A percentile compares a stretch with the other conserved stretches of the same genome.
Conservation (phyloP, 2,329 filamentous ascomycete genomes). For the Aaosphaeria pasadenensis region DNA sequence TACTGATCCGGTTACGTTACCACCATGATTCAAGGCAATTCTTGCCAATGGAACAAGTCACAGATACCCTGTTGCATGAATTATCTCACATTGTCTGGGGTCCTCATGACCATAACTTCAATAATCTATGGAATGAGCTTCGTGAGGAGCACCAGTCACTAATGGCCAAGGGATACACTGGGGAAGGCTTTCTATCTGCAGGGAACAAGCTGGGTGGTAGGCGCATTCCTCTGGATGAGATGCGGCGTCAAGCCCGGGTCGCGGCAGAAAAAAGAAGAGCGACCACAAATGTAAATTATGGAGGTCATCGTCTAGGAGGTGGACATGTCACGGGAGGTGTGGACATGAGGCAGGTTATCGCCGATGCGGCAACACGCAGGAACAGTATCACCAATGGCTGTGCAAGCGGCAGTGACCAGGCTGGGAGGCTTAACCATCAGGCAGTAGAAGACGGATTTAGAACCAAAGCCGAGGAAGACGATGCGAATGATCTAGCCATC, state of each 20-base stretch:
- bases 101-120: slow-evolving; percentile 78
- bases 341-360: slow-evolving; percentile 71
- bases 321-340: slow-evolving; percentile 54
- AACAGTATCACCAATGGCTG: slow-evolving; percentile 71
- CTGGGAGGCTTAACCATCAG: slow-evolving; percentile 64
- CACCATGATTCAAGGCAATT: slow-evolving; percentile 73
- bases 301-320: slow-evolving; percentile 72
- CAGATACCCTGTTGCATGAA: slow-evolving; percentile 93
- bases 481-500: slow-evolving; percentile 84
- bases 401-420: slow-evolving; percentile 66
- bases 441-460: slow-evolving; percentile 69
- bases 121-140: slow-evolving; percentile 84
- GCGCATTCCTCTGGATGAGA: slow-evolving; percentile 63
- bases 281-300: slow-evolving; percentile 61
- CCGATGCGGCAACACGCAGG: slow-evolving; percentile 64
- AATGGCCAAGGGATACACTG: slow-evolving; percentile 78
- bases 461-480: slow-evolving; percentile 82
- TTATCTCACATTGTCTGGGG: slow-evolving; percentile 84
- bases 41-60: slow-evolving; percentile 72
- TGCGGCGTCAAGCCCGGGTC: slow-evolving; percentile 68
- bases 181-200: slow-evolving; percentile 78
- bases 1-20: slow-evolving; percentile 79
- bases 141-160: slow-evolving; percentile 80
- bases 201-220: slow-evolving; percentile 68
- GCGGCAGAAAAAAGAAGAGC: slow-evolving; percentile 69